Evolutionary conservation across 2,329 filamentous ascomycete species (phyloP), one percentile per base, ranked within the genome.

Genomic region (Chaetomium sp.): DNA sequence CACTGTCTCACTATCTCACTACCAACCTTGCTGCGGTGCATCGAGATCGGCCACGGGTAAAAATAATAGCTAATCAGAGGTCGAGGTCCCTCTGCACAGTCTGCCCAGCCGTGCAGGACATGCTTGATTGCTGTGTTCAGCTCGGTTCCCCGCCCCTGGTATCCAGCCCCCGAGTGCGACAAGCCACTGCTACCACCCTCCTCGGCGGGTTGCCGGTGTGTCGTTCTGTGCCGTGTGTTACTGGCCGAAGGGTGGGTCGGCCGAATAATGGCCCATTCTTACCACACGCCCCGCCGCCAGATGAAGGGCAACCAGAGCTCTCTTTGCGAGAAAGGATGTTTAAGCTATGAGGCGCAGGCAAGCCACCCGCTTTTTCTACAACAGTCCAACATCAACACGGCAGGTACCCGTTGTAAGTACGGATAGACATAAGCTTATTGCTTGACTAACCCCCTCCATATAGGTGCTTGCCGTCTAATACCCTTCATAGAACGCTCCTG

Each of bases 51-150:
- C 27, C 16, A n/a, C 42, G 38, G 19, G 56, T 63, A 67, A 63
- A 67, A 67, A 67, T 65, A 65, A 33, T 45, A 50, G 50, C 65
- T 60, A 67, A 67, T 63, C 59, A 65, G 56, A 57, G 1, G 51
- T 16, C 33, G 29, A 23, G 42, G 42, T 31, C n/a, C 21, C n/a
- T 10, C 5, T n/a, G 23, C 21, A 5, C 35, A 6, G 29, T 21
- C 13, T 29, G 47, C 54, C 54, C 54, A 55, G 55, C 33, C 57
- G 38, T 21, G 23, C 53, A 50, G 29, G 35, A 38, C 25, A 13
- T 33, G 33, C 1, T 19, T 49, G 25, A 31, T 45, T 63, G 54
- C 57, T 60, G 51, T 19, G 8, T 25, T 57, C 65, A 67, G 65
- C 65, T 60, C 50, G 50, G n/a, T 27, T 50, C 42, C 55, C 21